A percentile compares a stretch with the other conserved stretches of the same genome.
Evolutionary conservation across 2,329 filamentous ascomycete genomes (phyloP).

Genomic region (Sporothrix mexicana): DNA sequence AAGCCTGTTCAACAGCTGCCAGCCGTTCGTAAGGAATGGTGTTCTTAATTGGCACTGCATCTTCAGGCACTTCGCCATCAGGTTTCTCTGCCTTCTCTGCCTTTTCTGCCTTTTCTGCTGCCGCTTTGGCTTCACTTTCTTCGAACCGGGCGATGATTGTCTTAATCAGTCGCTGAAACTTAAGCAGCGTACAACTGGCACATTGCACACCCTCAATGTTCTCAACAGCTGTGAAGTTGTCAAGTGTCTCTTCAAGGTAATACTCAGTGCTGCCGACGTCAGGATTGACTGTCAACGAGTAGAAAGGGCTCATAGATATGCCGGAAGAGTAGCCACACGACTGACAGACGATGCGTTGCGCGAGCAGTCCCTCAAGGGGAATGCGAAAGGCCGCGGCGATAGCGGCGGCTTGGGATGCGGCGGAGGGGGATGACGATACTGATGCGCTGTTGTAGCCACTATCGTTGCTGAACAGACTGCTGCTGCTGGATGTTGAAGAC

Average conservation of each 20-base stretch:
- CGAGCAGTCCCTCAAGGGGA: slow-evolving; percentile 84
- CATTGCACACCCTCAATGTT: slow-evolving; percentile 89
- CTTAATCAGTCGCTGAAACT: slow-evolving; percentile 55
- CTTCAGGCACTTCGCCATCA: background rate
- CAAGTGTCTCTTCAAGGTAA: slow-evolving; percentile 77
- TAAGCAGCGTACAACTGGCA: slow-evolving; percentile 82
- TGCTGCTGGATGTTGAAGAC: slow-evolving; percentile 34
- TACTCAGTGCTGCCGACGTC: slow-evolving; percentile 67
- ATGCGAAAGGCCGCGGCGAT: slow-evolving; percentile 60
- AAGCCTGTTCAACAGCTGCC: slow-evolving; percentile 68
- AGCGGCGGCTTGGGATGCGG: slow-evolving; percentile 46
- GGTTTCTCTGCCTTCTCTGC: background rate
- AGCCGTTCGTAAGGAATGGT: slow-evolving; percentile 61
- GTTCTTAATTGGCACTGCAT: slow-evolving; percentile 39
- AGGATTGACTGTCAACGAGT: slow-evolving; percentile 86
- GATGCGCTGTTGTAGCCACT: slow-evolving; percentile 61
- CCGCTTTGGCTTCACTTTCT: slow-evolving; percentile 46
- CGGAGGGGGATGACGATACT: slow-evolving; percentile 38
- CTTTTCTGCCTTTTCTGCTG: background rate
- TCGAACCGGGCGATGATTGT: slow-evolving; percentile 52
- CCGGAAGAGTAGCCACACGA: slow-evolving; percentile 86
- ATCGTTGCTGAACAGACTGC: slow-evolving; percentile 61
- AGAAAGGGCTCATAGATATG: slow-evolving; percentile 89
- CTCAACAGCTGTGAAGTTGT: slow-evolving; percentile 85
- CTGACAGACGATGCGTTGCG: slow-evolving; percentile 87